Base-by-base conservation (phyloP, 768 basidiomycete genomes). In the Rhizopogon rudus region DNA sequence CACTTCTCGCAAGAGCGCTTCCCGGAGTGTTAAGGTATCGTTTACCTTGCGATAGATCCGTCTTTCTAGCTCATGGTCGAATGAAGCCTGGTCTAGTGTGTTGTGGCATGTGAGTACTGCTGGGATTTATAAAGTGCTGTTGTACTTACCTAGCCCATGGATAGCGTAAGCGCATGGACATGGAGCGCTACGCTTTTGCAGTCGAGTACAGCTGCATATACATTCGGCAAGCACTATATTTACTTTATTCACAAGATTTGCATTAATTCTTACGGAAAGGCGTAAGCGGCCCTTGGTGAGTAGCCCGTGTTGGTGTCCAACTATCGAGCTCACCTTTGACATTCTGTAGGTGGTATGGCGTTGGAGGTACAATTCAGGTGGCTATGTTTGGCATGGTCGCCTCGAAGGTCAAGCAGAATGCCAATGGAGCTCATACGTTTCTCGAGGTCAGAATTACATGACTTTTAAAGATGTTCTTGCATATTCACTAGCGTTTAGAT, bases 391-490 rank as follows among this genome's bases (percentile, higher is more conserved):
- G 74, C 35, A 76, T 78, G 71, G 64, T 81, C 5, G 80, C 80
- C 31, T 76, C 79, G 1, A 79, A 81, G 61, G 76, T 83, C 10
- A 85, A 84, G 64, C 76, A 75, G 72, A 83, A 83, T 49, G 82
- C 81, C 0, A 81, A 81, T 33, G 76, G 77, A 14, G 81, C 81
- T 0, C 79, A 79, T 58, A 85, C 81, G 0, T 83, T 81, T 60
- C 67, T 82, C 25, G 81, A 85, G 62, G 76, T 73, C 56, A 3
- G 63, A 44, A 3, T 4, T 44, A 44, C n/a, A 6, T 7, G 29
- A 37, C 13, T n/a, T 35, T 28, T 1, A 12, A 22, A 17, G 31
- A 41, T 33, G n/a, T 48, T 40, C 5, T 6, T 12, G n/a, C 14
- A 44, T 45, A 29, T 33, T 33, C 14, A n/a, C 5, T 29, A 13